phyloP scores from a whole-genome alignment of 306 rosid genomes.

The Acacia acuminata region DNA sequence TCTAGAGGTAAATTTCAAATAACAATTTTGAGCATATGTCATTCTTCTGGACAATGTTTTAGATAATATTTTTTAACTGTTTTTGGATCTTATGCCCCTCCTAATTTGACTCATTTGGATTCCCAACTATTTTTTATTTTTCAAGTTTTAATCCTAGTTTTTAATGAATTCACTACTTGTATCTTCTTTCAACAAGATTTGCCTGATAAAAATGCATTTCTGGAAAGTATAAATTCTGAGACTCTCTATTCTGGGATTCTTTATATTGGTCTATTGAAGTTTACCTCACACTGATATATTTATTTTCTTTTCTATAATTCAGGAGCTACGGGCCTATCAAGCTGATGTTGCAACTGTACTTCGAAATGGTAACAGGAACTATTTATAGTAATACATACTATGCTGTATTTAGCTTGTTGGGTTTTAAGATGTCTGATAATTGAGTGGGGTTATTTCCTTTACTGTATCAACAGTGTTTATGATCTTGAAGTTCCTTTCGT shows the following conservation, averaged over 20 bases:
- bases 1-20: constrained; percentile 69
- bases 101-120: constrained; percentile 4
- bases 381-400: constrained; percentile 16
- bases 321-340: constrained; percentile 99
- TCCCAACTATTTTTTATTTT: not conserved
- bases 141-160: not conserved
- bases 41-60: constrained; percentile 19
- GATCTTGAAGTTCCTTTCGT: constrained; percentile 12
- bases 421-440: constrained; percentile 19
- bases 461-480: not conserved
- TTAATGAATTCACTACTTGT: not conserved
- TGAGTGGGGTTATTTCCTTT: constrained; percentile 4
- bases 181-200: not conserved
- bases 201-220: constrained; percentile 24
- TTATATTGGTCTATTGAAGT: constrained; percentile 26
- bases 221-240: constrained; percentile 1
- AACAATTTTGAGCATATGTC: constrained; percentile 24
- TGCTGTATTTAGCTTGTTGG: constrained; percentile 15
- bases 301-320: constrained; percentile 22
- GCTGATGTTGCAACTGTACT: constrained; percentile 92
- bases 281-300: constrained; percentile 30
- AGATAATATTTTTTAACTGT: constrained; percentile 9
- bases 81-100: not conserved
- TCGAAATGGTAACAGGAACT: constrained; percentile 72
- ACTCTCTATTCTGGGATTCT: constrained; percentile 1